Evolutionary conservation across 2,329 filamentous ascomycete species (phyloP).

Genomic region (Aureobasidium sp.): DNA sequence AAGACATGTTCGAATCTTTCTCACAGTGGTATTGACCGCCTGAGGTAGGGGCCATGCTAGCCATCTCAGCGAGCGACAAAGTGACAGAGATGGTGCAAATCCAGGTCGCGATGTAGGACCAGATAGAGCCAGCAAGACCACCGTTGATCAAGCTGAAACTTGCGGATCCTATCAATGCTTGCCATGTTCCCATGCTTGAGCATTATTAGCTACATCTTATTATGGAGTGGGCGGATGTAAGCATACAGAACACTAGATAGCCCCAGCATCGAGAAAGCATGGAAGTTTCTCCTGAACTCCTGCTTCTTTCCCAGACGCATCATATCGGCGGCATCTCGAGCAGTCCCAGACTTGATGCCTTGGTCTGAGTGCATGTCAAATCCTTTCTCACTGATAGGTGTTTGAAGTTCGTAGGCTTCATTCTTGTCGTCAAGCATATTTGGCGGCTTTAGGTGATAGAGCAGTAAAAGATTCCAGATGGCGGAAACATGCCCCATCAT

Average conservation of each 20-base stretch:
- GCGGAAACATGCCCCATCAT: background rate
- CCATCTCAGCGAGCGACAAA: conserved; percentile 29
- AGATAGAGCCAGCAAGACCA: conserved; percentile 31
- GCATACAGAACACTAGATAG: conserved; percentile 23
- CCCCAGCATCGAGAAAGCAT: conserved; percentile 24
- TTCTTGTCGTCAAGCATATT: background rate
- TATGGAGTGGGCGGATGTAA: background rate
- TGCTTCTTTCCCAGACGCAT: conserved; percentile 14
- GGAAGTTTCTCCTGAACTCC: conserved; percentile 21
- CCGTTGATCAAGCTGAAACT: conserved; percentile 22
- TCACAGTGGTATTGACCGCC: conserved; percentile 20
- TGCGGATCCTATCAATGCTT: conserved; percentile 18
- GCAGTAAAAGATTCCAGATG: background rate
- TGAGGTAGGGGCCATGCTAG: conserved; percentile 32
- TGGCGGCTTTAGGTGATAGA: background rate
- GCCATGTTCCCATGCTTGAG: conserved; percentile 26
- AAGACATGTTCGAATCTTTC: background rate
- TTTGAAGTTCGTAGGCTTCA: conserved; percentile 7
- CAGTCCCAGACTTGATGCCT: background rate
- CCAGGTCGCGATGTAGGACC: conserved; percentile 28
- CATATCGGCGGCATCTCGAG: conserved; percentile 15
- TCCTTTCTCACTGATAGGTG: background rate
- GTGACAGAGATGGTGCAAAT: conserved; percentile 30
- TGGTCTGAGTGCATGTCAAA: background rate
- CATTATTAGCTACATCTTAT: background rate